Base-by-base conservation (phyloP, 352 stramenopile genomes). In the Globisporangium paroecandrum region DNA sequence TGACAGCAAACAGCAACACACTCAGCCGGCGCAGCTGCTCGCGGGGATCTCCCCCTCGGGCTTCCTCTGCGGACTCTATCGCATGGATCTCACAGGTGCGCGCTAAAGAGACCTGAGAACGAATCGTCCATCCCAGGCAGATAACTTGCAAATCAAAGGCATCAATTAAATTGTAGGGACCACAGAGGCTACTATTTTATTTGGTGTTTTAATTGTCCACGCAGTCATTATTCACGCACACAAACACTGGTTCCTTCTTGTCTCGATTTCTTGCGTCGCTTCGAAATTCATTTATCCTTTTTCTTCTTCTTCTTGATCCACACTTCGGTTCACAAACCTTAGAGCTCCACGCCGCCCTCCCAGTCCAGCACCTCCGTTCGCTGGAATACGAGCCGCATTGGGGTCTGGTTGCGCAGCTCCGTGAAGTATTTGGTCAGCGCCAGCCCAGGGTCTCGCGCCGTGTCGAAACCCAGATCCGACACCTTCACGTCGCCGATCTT, bases 301-400 rank as follows among this genome's bases (percentile, higher is more conserved):
- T 13, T 41, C 34, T 13, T 41, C 2, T 32, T 32, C 29, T 32
- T 32, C 29, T 32, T 32, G 29, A 4, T 32, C 0, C 29, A 32
- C 29, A 32, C 29, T 13, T 46, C 10, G 38, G 9, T 18, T 46
- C 4, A 46, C 10, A 15, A 47, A 0, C 1, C 27, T 69, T 70
- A 91, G 53, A 91, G 65, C 61, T 91, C 83, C 0, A 91, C 83
- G 32, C 83, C 83, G n/a, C 83, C 83, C 62, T 91, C 83, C 83
- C 83, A 91, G 58, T 86, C 79, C 57, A 77, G 77, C 6, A 76
- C 71, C 60, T 74, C 71, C 78, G 87, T 91, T 36, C 81, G 79
- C 72, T 91, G 83, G 64, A 91, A 91, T 43, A 84, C 85, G 38
- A 91, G 72, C 4, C 70, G 71, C 60, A 91, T 74, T 4, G 83